Percentiles rank a stretch among this genome's conserved stretches.
These are phyloP conservation scores for Tuber microsphaerosporum DNA, from an alignment of 495 filamentous ascomycete genomes.

Conservation along the genomic window DNA sequence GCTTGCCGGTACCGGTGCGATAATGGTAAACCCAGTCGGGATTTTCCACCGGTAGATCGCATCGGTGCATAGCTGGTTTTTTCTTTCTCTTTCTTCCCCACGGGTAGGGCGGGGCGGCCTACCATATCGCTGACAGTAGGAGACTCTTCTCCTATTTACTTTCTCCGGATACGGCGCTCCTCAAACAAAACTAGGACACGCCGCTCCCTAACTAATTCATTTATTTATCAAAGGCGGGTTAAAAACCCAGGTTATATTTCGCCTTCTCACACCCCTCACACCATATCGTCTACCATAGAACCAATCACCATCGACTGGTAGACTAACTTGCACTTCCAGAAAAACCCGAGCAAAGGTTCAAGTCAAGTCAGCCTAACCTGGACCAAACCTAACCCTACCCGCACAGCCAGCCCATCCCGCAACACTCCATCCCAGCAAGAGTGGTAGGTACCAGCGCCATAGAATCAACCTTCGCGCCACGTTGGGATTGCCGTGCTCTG, in stretches of 20 bases:
- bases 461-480: no score
- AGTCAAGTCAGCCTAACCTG: background rate
- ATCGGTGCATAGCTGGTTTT: background rate
- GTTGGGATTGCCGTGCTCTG: no score
- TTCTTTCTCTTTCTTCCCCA: background rate
- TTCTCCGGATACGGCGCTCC: background rate
- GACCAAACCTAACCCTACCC: background rate
- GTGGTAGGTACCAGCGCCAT: no score
- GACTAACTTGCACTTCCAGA: background rate
- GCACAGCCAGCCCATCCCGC: background rate
- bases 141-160: background rate
- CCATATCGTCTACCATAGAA: no score
- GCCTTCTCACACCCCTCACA: background rate
- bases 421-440: background rate
- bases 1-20: background rate
- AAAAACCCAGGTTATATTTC: background rate
- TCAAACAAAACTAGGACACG: no score
- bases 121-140: background rate
- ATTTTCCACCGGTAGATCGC: slow-evolving; percentile 1
- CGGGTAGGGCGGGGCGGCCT: background rate
- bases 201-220: background rate
- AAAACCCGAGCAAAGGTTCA: background rate
- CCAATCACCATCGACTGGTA: background rate
- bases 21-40: slow-evolving; percentile 1
- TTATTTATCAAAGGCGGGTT: background rate